A percentile compares a stretch with the other conserved stretches of the same genome.
phyloP scores from a whole-genome alignment of 2,329 filamentous ascomycete genomes.

The Tympanopsis confertula region DNA sequence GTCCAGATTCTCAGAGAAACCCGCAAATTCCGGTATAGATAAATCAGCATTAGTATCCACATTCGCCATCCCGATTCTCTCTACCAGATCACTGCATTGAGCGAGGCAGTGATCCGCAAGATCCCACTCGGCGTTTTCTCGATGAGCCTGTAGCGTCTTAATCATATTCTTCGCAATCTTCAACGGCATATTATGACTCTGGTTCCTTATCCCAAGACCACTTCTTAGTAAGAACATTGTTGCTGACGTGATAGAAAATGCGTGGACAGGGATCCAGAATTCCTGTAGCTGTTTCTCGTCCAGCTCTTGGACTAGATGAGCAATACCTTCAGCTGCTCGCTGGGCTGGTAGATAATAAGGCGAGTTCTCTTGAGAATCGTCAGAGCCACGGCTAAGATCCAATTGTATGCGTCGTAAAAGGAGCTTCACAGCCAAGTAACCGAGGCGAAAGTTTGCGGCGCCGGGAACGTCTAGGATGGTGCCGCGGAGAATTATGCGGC shows the following conservation, averaged over 20 bases:
- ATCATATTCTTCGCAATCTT: conserved; percentile 14
- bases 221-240: conserved; percentile 18
- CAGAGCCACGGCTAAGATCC: conserved; percentile 8
- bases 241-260: conserved; percentile 18
- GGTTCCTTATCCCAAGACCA: conserved; percentile 10
- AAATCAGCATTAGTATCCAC: no score
- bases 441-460: conserved; percentile 20
- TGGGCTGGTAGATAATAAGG: conserved; percentile 11
- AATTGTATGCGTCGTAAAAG: conserved; percentile 17
- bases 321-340: conserved; percentile 17
- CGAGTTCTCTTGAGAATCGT: conserved; percentile 2
- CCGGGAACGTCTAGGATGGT: conserved; percentile 11
- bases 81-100: conserved; percentile 13
- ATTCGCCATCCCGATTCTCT: no score
- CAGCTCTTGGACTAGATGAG: conserved; percentile 16
- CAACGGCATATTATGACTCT: conserved; percentile 8
- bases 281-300: conserved; percentile 12
- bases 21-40: no score
- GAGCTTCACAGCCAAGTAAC: conserved; percentile 20
- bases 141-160: conserved; percentile 10
- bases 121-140: conserved; percentile 13
- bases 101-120: conserved; percentile 16
- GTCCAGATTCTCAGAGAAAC: no score
- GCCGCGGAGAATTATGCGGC: conserved; percentile 12
- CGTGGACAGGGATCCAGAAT: conserved; percentile 20